phyloP scores from a whole-genome alignment of 1,139 yeast species.

The Taphrina populina region DNA sequence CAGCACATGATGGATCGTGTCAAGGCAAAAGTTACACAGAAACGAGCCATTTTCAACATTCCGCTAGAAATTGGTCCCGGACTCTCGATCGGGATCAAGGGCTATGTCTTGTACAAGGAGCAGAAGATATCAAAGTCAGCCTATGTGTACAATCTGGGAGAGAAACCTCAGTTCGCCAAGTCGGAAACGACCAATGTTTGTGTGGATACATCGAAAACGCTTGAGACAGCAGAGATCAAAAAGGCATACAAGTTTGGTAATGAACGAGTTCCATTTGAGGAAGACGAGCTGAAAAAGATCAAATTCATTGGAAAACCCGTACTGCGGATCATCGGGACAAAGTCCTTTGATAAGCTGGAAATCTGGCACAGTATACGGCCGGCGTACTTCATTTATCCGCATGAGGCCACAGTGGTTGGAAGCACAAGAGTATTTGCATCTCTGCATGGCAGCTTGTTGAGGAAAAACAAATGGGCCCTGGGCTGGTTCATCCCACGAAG shows the following conservation, averaged over 20 bases:
- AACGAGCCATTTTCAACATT: slow-evolving; percentile 63
- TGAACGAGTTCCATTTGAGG: slow-evolving; percentile 49
- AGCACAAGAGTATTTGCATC: slow-evolving; percentile 69
- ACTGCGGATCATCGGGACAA: slow-evolving; percentile 67
- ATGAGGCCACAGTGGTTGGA: slow-evolving; percentile 58
- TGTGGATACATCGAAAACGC: slow-evolving; percentile 51
- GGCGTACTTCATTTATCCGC: slow-evolving; percentile 62
- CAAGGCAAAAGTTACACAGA: slow-evolving; percentile 58
- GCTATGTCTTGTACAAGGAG: slow-evolving; percentile 62
- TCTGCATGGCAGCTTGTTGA: slow-evolving; percentile 60
- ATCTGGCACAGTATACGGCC: slow-evolving; percentile 54
- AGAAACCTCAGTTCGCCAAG: slow-evolving; percentile 55
- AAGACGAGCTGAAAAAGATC: slow-evolving; percentile 46
- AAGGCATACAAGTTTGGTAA: slow-evolving; percentile 53
- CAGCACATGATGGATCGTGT: slow-evolving; percentile 55
- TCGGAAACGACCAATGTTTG: slow-evolving; percentile 50
- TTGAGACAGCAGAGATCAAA: slow-evolving; percentile 46
- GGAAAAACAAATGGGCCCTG: slow-evolving; percentile 58
- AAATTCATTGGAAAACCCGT: slow-evolving; percentile 49
- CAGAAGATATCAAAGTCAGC: slow-evolving; percentile 53
- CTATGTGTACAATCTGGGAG: slow-evolving; percentile 56
- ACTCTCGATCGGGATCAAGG: slow-evolving; percentile 65
- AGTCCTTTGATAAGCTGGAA: slow-evolving; percentile 45
- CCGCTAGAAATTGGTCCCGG: slow-evolving; percentile 55
- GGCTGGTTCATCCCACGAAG: slow-evolving; percentile 67